These are phyloP conservation scores for Serendipita indica DNA, from an alignment of 768 basidiomycete genomes.

Conservation along the genomic window DNA sequence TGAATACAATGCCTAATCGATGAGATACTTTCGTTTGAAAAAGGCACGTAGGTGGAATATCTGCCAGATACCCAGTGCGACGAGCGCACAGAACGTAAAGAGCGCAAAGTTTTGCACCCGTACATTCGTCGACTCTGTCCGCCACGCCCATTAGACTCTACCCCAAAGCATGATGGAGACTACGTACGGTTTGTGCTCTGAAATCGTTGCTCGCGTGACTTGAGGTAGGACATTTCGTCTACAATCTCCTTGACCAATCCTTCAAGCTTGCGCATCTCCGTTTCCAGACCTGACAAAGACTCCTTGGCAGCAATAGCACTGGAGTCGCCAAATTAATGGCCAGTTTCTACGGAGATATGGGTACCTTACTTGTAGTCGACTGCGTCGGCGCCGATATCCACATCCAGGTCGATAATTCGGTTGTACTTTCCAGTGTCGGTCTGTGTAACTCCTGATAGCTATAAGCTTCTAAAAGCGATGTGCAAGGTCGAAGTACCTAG, in stretches of 20 bases:
- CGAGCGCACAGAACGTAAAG: constrained; percentile 66
- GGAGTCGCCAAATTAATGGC: constrained; percentile 9
- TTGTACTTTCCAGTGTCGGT: constrained; percentile 36
- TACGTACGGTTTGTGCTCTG: constrained; percentile 76
- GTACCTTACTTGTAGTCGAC: constrained; percentile 91
- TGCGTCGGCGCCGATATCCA: constrained; percentile 96
- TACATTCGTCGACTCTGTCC: constrained; percentile 74
- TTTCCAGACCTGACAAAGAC: constrained; percentile 85
- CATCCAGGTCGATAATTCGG: constrained; percentile 78
- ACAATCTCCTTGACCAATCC: constrained; percentile 87
- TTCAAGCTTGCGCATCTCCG: constrained; percentile 96
- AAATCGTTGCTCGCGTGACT: constrained; percentile 78
- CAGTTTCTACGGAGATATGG: not conserved
- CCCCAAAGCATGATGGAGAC: not conserved
- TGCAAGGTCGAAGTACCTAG: constrained; percentile 38
- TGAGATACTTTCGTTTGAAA: constrained; percentile 93
- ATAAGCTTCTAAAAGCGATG: not conserved
- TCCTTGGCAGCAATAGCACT: constrained; percentile 99
- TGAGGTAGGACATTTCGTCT: constrained; percentile 86
- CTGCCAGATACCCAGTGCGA: constrained; percentile 83
- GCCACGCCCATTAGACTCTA: not conserved
- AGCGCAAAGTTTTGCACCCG: constrained; percentile 90
- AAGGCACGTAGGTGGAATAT: constrained; percentile 85
- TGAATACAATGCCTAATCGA: too few relatives aligned
- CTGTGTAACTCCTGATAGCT: constrained; percentile 29